Percentiles rank a stretch among this genome's conserved stretches.
These are phyloP conservation scores for Bolboschoenus planiculmis DNA, from an alignment of 176 grass and related monocot genomes.

Conservation along the genomic window DNA sequence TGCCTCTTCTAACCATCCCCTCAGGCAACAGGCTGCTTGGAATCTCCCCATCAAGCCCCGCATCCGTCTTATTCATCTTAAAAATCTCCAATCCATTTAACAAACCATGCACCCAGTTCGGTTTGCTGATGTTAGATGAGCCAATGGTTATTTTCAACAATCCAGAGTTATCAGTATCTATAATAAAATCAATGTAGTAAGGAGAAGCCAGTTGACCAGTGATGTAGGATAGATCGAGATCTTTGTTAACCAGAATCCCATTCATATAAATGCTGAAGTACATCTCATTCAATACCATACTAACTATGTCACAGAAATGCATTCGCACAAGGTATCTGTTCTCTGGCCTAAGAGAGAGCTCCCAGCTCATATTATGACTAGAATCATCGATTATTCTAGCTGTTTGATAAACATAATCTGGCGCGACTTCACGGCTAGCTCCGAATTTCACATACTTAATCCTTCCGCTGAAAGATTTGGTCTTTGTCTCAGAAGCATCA, in stretches of 20 bases:
- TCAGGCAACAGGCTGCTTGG: conserved; percentile 38
- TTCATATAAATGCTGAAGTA: conserved; percentile 76
- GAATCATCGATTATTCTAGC: conserved; percentile 46
- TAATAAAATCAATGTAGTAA: conserved; percentile 81
- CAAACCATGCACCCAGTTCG: conserved; percentile 47
- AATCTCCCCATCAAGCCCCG: conserved; percentile 49
- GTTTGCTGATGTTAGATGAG: conserved; percentile 34
- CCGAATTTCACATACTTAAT: conserved; percentile 63
- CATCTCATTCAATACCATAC: conserved; percentile 57
- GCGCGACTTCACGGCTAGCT: conserved; percentile 70
- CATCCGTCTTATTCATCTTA: conserved; percentile 74
- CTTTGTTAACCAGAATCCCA: conserved; percentile 49
- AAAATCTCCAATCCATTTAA: conserved; percentile 97
- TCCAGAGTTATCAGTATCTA: conserved; percentile 38
- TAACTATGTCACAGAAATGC: conserved; percentile 93
- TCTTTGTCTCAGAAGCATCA: conserved; percentile 26
- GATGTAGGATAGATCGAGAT: conserved; percentile 62
- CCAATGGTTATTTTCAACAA: conserved; percentile 51
- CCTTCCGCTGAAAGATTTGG: conserved; percentile 45
- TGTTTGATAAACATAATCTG: conserved; percentile 69
- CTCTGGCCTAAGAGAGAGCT: conserved; percentile 43
- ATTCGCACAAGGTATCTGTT: conserved; percentile 67
- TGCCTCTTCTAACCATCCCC: conserved; percentile 37
- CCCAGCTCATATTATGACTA: conserved; percentile 59
- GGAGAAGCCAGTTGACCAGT: conserved; percentile 59